These are phyloP conservation scores for Physaria fendleri DNA, from an alignment of 345 rosid genomes.

Conservation along the genomic window DNA sequence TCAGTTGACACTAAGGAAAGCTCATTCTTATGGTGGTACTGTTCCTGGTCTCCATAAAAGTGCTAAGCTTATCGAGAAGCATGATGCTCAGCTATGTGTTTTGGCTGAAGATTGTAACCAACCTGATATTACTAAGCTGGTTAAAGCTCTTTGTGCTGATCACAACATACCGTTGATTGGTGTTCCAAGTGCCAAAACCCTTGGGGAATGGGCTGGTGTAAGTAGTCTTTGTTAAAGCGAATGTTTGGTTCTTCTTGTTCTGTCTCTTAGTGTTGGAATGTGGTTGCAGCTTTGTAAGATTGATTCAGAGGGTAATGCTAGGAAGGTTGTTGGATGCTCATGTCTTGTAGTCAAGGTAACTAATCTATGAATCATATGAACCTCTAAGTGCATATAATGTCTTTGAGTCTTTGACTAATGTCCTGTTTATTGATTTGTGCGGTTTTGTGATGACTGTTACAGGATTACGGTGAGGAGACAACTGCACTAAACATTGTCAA, in stretches of 20 bases:
- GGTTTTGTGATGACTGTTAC: background rate
- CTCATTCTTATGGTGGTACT: conserved; percentile 68
- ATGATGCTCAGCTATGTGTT: conserved; percentile 60
- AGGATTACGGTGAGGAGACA: conserved; percentile 33
- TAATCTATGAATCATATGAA: background rate
- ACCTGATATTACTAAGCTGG: conserved; percentile 70
- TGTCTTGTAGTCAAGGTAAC: conserved; percentile 72
- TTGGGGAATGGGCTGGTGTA: conserved; percentile 97
- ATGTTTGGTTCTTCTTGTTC: background rate
- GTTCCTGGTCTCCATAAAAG: conserved; percentile 68
- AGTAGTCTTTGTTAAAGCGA: conserved; percentile 20
- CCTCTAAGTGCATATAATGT: background rate
- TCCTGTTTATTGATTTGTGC: background rate
- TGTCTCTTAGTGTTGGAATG: background rate
- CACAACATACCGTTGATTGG: conserved; percentile 56
- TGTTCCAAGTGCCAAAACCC: conserved; percentile 76
- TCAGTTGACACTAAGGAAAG: conserved; percentile 65
- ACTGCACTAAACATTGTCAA: conserved; percentile 31
- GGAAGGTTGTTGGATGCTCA: conserved; percentile 85
- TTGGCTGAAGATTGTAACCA: conserved; percentile 84
- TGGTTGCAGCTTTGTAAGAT: conserved; percentile 69
- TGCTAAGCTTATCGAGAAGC: conserved; percentile 77
- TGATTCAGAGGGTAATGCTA: conserved; percentile 78
- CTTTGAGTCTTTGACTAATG: background rate
- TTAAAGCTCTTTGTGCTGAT: conserved; percentile 73